phyloP scores from a whole-genome alignment of 331 rosid genomes.

The Telfairia occidentalis region DNA sequence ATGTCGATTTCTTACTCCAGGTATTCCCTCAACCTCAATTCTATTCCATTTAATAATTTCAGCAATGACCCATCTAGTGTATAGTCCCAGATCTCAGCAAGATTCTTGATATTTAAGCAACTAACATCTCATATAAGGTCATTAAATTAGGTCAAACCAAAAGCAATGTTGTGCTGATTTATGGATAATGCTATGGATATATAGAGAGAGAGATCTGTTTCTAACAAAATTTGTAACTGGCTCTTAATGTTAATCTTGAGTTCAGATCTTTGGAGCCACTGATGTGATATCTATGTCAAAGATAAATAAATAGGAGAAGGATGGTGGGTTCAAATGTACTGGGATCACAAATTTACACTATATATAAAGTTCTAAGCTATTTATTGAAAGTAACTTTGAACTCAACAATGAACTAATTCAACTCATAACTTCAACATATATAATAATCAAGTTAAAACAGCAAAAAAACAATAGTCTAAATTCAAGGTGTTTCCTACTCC shows the following conservation, averaged over 20 bases:
- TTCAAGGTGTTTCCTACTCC: neutral
- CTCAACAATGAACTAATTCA: neutral
- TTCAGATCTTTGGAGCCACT: neutral
- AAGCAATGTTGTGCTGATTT: too few species aligned
- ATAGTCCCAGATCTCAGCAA: too few species aligned
- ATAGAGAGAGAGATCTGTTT: too few species aligned
- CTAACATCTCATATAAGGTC: too few species aligned
- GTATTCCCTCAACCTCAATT: conserved; percentile 22
- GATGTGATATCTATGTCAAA: neutral
- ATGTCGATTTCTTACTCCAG: conserved; percentile 62
- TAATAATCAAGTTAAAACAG: neutral
- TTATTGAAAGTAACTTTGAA: neutral
- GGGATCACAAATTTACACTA: neutral
- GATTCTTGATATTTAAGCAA: too few species aligned
- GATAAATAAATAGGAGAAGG: too few species aligned
- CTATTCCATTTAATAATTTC: neutral
- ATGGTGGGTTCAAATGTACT: neutral
- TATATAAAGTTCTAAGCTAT: too few species aligned
- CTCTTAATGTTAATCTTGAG: neutral
- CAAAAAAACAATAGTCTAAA: neutral
- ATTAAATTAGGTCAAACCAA: too few species aligned
- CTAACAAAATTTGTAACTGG: neutral
- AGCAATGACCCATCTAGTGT: neutral
- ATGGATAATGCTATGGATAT: too few species aligned
- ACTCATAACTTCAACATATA: neutral